Base-by-base conservation (phyloP, 108 stramenopile species). In the Epithemia pelagica region DNA sequence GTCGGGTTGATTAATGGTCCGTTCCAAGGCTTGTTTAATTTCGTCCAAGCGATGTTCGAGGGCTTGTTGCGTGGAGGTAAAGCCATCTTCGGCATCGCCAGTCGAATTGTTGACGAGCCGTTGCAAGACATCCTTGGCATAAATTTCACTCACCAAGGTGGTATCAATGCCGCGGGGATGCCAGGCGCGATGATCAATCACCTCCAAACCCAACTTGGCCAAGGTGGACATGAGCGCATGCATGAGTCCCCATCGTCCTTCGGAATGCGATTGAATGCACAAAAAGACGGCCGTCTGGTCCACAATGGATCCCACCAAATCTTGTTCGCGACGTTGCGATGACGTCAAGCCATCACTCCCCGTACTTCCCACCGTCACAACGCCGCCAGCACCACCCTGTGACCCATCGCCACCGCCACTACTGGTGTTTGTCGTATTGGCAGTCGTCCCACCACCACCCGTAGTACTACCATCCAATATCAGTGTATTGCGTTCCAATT, bases 121-220 rank as follows among this genome's bases (percentile, higher is more conserved):
- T 22, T 72, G 24, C 5, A 78, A 64, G 23, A 75, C 67, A 28
- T 77, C 78, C 57, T 79, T 65, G 19, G 80, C 84, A 63, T 85
- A 90, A 2, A 87, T 80, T 66, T 90, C 89, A 31, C 84, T 90
- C 54, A 87, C 82, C 3, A 90, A 62, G 19, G 85, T 90, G 10
- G 84, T 74, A 52, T 90, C 73, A 22, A 83, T 79, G 32, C 85
- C 85, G 25, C 89, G 74, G 18, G 89, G 80, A 58, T 81, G 81
- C 89, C 89, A 90, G 1, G 86, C 82, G 25, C 89, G 67, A 66
- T 90, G 84, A 56, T 90, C 89, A 76, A 90, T 90, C 3, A 87
- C 77, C 32, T 90, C 89, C 33, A 90, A 52, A 23, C 73, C 28
- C 26, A 74, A 55, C 55, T 73, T 65, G 5, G 56, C 72, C 65